Percentiles rank a stretch among this genome's conserved stretches.
Evolutionary conservation across 148 eudicot genomes (phyloP).

Genomic region (Beta vulgaris): DNA sequence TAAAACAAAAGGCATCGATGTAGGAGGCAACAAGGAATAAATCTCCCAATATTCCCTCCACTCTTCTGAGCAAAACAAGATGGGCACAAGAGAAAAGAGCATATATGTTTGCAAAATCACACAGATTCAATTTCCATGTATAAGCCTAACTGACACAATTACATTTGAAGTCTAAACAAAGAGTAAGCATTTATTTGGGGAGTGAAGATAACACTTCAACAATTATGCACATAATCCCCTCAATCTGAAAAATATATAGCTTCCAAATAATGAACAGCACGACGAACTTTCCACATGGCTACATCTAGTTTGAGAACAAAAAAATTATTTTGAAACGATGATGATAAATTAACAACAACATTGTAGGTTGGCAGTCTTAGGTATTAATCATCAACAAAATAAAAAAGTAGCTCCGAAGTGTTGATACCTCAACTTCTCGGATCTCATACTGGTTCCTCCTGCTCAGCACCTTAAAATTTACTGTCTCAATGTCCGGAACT

Average conservation of each 20-base stretch:
- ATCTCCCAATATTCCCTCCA: background rate
- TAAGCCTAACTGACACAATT: background rate
- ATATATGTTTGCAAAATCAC: slow-evolving; percentile 1
- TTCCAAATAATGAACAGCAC: background rate
- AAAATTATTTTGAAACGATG: background rate
- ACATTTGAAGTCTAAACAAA: background rate
- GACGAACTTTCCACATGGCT: background rate
- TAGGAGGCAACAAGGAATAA: background rate
- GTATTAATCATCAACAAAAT: background rate
- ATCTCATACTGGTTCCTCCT: slow-evolving; percentile 73
- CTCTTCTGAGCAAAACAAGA: background rate
- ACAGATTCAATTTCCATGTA: background rate
- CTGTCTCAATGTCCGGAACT: slow-evolving; percentile 94
- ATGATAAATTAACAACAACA: background rate
- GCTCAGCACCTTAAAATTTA: slow-evolving; percentile 62
- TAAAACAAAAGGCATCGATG: background rate
- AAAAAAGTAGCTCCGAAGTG: background rate
- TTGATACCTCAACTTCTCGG: slow-evolving; percentile 80
- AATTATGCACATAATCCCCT: background rate
- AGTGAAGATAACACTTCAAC: background rate
- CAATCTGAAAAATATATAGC: background rate
- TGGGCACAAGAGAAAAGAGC: background rate
- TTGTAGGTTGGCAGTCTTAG: background rate
- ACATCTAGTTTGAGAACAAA: background rate
- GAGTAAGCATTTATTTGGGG: background rate